Base-by-base conservation (phyloP, 805 yeast species). In the Danielia oregonensis region DNA sequence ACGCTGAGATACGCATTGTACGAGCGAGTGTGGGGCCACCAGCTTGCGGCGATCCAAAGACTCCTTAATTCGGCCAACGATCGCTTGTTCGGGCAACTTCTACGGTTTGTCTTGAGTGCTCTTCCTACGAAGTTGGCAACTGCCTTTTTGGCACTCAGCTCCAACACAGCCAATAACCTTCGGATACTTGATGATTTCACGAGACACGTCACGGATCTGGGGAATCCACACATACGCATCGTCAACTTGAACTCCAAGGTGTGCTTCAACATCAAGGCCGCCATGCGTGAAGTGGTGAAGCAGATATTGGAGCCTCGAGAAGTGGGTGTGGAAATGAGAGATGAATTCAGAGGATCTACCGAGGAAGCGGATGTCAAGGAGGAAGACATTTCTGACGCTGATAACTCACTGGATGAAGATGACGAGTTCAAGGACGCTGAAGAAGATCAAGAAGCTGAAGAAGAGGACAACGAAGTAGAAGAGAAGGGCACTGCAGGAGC, bases 81-180 rank as follows among this genome's bases (percentile, higher is more conserved):
- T 24, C 52, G 49, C 1, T 46, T 65, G 27, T 67, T 59, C 34
- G 47, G 46, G 8, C 40, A 48, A 19, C 51, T 67, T 30, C 24
- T 46, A 17, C 35, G 33, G 23, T 65, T 58, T 33, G 44, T 62
- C 31, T 33, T 39, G 10, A 41, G 36, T 18, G 44, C 40, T 17
- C 28, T 33, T 13, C 38, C 33, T 2, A 33, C 22, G 11, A 57
- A 58, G 37, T 39, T 65, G 6, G 55, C 56, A 8, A 49, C 55
- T 7, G 70, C 64, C 2, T 63, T 57, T 35, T 47, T 67, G 13
- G 63, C 54, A 39, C 45, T 67, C 32, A 59, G 66, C 18, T 57
- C 70, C 11, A 65, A 67, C 42, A 60, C 60, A 8, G 69, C 70
- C 23, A 66, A 65, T 41, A 67, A 66, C 43, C 43, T 54, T 26